Percentiles rank a stretch among this genome's conserved stretches.
Conservation (phyloP, 192 early-diverging fungal genomes). For the Pilobolus umbonatus region DNA sequence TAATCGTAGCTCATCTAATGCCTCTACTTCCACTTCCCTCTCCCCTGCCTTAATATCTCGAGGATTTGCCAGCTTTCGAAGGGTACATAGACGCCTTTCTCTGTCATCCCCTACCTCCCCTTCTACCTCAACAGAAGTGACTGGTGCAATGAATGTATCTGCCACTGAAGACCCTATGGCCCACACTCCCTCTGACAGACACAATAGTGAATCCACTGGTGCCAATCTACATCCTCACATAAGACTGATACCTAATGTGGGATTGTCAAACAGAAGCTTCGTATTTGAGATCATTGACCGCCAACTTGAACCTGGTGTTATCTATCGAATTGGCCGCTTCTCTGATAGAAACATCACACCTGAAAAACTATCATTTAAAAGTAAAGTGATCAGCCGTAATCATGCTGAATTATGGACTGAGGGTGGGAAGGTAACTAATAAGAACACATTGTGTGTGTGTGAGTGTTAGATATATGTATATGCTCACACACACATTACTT, state of each 20-base stretch:
- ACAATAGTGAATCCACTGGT: background rate
- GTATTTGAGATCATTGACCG: constrained; percentile 56
- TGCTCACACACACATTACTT: background rate
- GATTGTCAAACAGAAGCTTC: constrained; percentile 6
- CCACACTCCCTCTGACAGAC: background rate
- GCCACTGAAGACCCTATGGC: background rate
- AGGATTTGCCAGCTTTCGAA: constrained; percentile 10
- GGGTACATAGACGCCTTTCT: constrained; percentile 7
- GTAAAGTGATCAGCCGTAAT: constrained; percentile 88
- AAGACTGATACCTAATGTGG: constrained; percentile 8
- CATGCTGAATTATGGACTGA: constrained; percentile 93
- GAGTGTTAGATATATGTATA: no score
- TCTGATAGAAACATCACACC: constrained; percentile 56
- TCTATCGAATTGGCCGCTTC: constrained; percentile 68
- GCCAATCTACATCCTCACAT: background rate
- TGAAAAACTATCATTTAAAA: constrained; percentile 75
- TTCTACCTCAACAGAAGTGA: background rate
- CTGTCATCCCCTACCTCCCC: background rate
- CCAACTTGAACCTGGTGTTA: constrained; percentile 53
- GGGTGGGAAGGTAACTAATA: constrained; percentile 47
- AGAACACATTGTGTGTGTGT: background rate
- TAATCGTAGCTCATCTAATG: background rate
- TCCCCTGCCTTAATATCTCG: constrained; percentile 11
- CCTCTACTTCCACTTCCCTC: background rate
- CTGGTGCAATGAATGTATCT: background rate